Conservation (phyloP, 768 basidiomycete genomes). For the Mrakia hoshinonis region DNA sequence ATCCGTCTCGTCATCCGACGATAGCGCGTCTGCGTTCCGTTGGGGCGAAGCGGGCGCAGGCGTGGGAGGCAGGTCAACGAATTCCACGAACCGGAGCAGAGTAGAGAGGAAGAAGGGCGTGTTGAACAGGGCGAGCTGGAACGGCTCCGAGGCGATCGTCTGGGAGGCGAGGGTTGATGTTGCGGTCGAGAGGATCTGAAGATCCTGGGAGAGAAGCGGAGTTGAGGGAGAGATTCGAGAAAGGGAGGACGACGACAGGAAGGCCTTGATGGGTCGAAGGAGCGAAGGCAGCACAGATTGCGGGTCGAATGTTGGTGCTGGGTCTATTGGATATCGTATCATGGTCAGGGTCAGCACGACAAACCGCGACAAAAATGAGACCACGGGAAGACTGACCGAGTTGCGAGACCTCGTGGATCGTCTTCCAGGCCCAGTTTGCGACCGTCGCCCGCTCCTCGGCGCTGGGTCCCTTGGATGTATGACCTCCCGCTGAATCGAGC, state of each 20-base stretch:
- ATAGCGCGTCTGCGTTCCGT: constrained; percentile 32
- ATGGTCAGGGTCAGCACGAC: background rate
- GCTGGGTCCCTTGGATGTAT: background rate
- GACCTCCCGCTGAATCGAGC: constrained; percentile 51
- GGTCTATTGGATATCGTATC: background rate
- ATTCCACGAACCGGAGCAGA: constrained; percentile 64
- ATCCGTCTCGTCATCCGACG: constrained; percentile 27
- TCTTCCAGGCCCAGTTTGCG: constrained; percentile 19
- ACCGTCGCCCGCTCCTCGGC: constrained; percentile 19
- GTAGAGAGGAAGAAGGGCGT: background rate
- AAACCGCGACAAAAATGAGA: background rate
- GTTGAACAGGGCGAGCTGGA: constrained; percentile 11
- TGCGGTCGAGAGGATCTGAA: constrained; percentile 8
- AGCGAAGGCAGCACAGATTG: constrained; percentile 10
- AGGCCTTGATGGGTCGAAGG: constrained; percentile 18
- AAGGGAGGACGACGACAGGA: constrained; percentile 5
- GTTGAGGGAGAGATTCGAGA: constrained; percentile 35
- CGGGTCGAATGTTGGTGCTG: background rate
- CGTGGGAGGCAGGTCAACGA: constrained; percentile 54
- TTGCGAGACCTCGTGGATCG: constrained; percentile 10
- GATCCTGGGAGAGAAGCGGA: constrained; percentile 9
- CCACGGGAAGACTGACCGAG: background rate
- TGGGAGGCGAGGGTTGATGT: constrained; percentile 10
- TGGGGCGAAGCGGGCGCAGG: background rate
- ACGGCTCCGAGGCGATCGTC: constrained; percentile 9